phyloP scores from a whole-genome alignment of 306 rosid species.

The Vigna hirtella region DNA sequence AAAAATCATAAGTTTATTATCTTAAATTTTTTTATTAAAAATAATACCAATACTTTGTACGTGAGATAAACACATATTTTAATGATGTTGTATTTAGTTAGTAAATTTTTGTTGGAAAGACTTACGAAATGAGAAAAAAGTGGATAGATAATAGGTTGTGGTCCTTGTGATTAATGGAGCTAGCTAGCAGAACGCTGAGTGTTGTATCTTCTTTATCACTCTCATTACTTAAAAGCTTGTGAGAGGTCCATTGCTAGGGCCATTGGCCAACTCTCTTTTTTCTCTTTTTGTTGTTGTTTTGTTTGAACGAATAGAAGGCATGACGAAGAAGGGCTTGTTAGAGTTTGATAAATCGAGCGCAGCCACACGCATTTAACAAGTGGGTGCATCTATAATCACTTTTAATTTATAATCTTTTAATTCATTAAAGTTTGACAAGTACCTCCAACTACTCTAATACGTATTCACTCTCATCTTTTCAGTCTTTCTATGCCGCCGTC shows the following conservation, averaged over 20 bases:
- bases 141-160: slow-evolving; percentile 21
- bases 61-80: too few species aligned
- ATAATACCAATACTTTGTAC: too few species aligned
- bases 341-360: neutral
- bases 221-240: neutral
- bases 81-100: too few species aligned
- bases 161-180: slow-evolving; percentile 45
- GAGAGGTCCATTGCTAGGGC: slow-evolving; percentile 35
- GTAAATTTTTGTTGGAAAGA: too few species aligned
- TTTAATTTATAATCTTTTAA: neutral
- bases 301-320: slow-evolving; percentile 17
- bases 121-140: neutral
- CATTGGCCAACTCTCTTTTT: neutral
- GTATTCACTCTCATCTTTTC: neutral
- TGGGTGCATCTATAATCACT: neutral
- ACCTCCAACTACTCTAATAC: slow-evolving; percentile 1
- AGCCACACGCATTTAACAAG: slow-evolving; percentile 16
- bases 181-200: neutral
- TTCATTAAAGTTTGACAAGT: neutral
- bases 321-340: neutral
- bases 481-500: neutral
- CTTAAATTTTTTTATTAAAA: too few species aligned
- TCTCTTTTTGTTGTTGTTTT: neutral
- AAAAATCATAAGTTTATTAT: too few species aligned
- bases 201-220: slow-evolving; percentile 26